A percentile compares a stretch with the other conserved stretches of the same genome.
These are phyloP conservation scores for Amanita exitialis DNA, from an alignment of 768 basidiomycete genomes.

Conservation along the genomic window DNA sequence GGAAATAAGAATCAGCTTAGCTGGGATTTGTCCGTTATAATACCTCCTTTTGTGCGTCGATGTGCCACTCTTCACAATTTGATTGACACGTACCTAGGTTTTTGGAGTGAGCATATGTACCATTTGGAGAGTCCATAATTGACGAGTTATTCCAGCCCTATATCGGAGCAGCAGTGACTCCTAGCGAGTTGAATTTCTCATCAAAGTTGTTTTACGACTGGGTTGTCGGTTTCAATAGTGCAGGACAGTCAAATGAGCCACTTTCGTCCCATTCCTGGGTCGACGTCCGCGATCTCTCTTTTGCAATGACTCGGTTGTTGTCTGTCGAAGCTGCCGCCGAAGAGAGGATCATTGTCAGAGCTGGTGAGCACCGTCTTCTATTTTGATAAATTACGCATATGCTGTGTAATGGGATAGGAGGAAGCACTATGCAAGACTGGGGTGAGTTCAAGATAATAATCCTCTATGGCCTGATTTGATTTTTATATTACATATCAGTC, in stretches of 20 bases:
- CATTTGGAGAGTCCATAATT: no score
- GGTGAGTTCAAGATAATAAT: slow-evolving; percentile 12
- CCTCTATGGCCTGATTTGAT: background rate
- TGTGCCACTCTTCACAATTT: background rate
- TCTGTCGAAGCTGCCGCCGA: slow-evolving; percentile 28
- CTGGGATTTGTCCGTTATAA: slow-evolving; percentile 44
- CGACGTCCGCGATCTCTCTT: slow-evolving; percentile 44
- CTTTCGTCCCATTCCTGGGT: slow-evolving; percentile 14
- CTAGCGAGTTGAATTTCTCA: slow-evolving; percentile 29
- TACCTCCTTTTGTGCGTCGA: slow-evolving; percentile 39
- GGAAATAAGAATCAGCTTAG: slow-evolving; percentile 10
- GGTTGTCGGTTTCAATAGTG: slow-evolving; percentile 10
- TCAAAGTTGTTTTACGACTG: slow-evolving; percentile 18
- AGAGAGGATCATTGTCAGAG: slow-evolving; percentile 42
- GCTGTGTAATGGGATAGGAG: slow-evolving; percentile 5
- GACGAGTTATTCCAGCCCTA: slow-evolving; percentile 15
- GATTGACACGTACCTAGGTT: slow-evolving; percentile 13
- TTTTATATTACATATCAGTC: slow-evolving; percentile 14
- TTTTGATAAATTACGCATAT: background rate
- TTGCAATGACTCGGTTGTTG: slow-evolving; percentile 37
- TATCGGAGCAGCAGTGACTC: slow-evolving; percentile 27
- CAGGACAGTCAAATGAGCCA: slow-evolving; percentile 11
- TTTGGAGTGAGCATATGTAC: slow-evolving; percentile 12
- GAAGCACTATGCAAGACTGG: slow-evolving; percentile 26
- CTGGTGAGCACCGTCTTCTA: background rate